Evolutionary conservation across 176 grass and related monocot genomes (phyloP), one percentile per base, ranked within the genome.

Genomic region (Ampelocalamus luodianensis): DNA sequence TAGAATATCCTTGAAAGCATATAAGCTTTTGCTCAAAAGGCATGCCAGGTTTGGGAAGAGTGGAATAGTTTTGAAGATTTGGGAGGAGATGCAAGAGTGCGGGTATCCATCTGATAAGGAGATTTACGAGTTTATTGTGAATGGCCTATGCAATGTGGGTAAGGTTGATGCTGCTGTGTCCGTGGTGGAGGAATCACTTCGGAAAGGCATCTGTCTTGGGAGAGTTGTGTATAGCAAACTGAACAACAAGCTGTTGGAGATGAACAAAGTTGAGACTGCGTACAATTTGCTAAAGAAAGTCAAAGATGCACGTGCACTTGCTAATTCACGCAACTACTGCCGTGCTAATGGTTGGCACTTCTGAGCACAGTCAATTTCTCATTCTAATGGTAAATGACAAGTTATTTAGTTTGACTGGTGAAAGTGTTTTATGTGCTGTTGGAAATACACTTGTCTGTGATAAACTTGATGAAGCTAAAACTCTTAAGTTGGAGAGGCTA

Each of bases 321-420:
- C 69, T 40, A 97, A 97, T 85, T 72, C 94, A 32, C 80, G 58
- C 62, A 94, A 71, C 40, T 97, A 90, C 83, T 97, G 83, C 17
- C 94, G 90, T 66, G 88, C 94, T 77, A 97, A 97, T 85, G 92
- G 94, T 64, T 97, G 94, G 94, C 94, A 97, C 82, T 86, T 83
- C 43, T 89, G 71, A 88, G 8, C 34, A 65, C 6, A 64, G 1
- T 22, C 16, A 4, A 61, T 15, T 69, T 84, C 49, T 39, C 46
- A 4, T 54, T 42, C 34, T 16, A 71, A 76, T 46, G 29, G 71
- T 53, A 65, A 71, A 82, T 8, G 6, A 40, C 39, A 40, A 40
- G 39, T 40, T 70, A 71, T 50, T 78, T 60, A 6, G 1, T 53
- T 60, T 72, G 55, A 48, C 54, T 79, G 50, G 22, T 71, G 13